Evolutionary conservation across 441 rosid species (phyloP), one percentile per base, ranked within the genome.

Genomic region (Capsella rubella): DNA sequence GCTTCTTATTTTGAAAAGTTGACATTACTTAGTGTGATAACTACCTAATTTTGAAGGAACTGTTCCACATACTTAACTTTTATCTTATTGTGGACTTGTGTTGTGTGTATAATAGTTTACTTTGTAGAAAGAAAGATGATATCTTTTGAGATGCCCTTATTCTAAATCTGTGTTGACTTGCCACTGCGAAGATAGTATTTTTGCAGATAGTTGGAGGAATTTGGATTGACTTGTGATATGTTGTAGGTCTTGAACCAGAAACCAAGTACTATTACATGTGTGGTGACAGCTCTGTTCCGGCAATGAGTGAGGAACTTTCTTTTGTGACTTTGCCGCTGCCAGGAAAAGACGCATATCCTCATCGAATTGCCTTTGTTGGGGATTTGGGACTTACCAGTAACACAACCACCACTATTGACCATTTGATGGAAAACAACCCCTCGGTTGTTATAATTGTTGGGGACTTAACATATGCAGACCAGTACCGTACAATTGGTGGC

Each of bases 331-430:
- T 78, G 59, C 81, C 73, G 37, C 11, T 67, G 43, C 81, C 84
- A 1, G 69, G 80, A 6, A 83, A 75, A 25, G 80, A 77, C 40
- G 53, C 76, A 1, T 85, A 84, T 49, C 92, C 92, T 53, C 70
- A 9, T 42, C 73, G 86, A 55, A 84, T 85, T 58, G 89, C 79
- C 11, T 56, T 87, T 82, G 55, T 87, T 57, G 89, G 89, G 32
- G 92, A 87, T 73, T 69, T 87, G 67, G 92, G 92, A 39, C 87
- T 87, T 45, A 84, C 86, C 4, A 77, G 87, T 75, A 87, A 87
- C 71, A 81, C 89, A 45, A 85, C 88, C 3, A 84, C 86, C 16
- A 84, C 88, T 1, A 52, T 85, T 32, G 88, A 84, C 79, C 86
- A 85, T 72, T 40, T 87, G 76, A 75, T 66, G 1, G 46, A 60